Percentiles rank a stretch among this genome's conserved stretches.
These are phyloP conservation scores for Ophioceras dolichostomum DNA, from an alignment of 2,329 filamentous ascomycete species.

Conservation along the genomic window DNA sequence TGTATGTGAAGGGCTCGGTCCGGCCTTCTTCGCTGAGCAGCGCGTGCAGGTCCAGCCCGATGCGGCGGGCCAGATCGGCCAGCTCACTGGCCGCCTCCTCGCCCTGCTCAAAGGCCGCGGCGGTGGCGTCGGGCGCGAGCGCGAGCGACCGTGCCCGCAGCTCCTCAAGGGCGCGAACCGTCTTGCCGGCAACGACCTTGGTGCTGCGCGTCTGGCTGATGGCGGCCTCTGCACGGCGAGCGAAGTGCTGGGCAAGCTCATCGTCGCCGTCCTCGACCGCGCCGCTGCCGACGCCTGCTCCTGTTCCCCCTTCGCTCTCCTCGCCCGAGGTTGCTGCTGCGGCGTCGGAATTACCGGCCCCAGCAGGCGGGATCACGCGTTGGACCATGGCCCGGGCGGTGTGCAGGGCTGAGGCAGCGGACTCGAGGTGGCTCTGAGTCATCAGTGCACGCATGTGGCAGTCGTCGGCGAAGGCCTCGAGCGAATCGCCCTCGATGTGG, in stretches of 20 bases:
- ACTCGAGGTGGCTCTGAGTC: conserved; percentile 74
- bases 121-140: conserved; percentile 45
- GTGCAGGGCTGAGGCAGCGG: conserved; percentile 54
- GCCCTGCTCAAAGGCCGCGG: conserved; percentile 56
- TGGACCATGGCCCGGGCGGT: conserved; percentile 56
- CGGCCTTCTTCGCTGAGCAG: conserved; percentile 60
- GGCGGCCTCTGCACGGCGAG: conserved; percentile 58
- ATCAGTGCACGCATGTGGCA: conserved; percentile 64
- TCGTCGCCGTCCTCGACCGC: conserved; percentile 39
- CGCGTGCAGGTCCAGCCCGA: conserved; percentile 53
- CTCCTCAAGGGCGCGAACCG: conserved; percentile 64
- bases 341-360: too few species aligned
- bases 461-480: conserved; percentile 66
- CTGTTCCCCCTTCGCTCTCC: not conserved
- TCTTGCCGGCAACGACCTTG: conserved; percentile 74
- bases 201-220: conserved; percentile 66
- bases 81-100: conserved; percentile 54
- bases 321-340: too few species aligned
- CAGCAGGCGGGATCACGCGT: conserved; percentile 41
- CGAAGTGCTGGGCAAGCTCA: conserved; percentile 54
- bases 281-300: not conserved
- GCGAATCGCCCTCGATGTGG: conserved; percentile 47
- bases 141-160: conserved; percentile 65
- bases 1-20: conserved; percentile 51
- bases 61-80: conserved; percentile 50